Percentiles rank a stretch among this genome's conserved stretches.
Conservation (phyloP, 768 basidiomycete genomes). For the Leccinum longicurvipes region DNA sequence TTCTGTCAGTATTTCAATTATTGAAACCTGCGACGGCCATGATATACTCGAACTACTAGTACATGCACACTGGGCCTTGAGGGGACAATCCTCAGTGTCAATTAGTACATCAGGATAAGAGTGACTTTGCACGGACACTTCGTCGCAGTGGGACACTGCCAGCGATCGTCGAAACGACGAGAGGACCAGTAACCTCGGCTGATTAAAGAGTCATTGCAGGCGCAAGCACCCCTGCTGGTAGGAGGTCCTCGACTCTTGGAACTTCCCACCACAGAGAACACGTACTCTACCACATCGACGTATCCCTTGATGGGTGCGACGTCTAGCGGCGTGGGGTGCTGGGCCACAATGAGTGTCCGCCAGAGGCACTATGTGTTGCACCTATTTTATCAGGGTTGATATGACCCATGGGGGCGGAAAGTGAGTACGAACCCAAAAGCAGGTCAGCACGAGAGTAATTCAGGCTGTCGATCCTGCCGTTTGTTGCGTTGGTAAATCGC, state of each 20-base stretch:
- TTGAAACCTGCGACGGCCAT: no score
- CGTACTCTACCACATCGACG: not conserved
- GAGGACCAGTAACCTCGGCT: not conserved
- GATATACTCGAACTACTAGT: no score
- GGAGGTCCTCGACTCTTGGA: not conserved
- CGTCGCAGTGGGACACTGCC: not conserved
- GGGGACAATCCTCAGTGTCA: not conserved
- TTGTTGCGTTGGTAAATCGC: not conserved
- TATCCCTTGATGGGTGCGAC: not conserved
- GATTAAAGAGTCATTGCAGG: no score
- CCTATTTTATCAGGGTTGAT: no score
- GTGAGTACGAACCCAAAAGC: not conserved
- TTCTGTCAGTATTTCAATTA: no score
- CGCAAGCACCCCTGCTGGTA: not conserved
- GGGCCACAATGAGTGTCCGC: not conserved
- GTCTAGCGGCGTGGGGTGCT: not conserved
- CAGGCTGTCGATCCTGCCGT: not conserved
- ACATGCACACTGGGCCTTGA: no score
- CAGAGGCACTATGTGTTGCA: no score
- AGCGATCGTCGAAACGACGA: not conserved
- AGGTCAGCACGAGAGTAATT: no score
- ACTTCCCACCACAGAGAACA: not conserved
- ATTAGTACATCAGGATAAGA: no score
- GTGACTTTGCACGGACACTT: not conserved
- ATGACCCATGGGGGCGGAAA: not conserved